Conservation (phyloP, 495 filamentous ascomycete species). For the Alectoria sarmentosa region DNA sequence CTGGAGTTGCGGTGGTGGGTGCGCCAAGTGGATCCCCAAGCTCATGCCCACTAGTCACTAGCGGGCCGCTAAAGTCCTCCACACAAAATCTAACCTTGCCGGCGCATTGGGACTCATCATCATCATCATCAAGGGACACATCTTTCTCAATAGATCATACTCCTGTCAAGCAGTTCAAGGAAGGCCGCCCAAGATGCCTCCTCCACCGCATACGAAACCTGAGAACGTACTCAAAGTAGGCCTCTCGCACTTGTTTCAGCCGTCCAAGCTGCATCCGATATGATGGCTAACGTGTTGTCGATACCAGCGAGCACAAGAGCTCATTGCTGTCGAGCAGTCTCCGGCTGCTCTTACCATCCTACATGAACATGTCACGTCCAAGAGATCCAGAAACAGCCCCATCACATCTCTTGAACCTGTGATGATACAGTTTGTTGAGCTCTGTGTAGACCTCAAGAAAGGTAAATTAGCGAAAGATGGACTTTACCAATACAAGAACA, state of each 20-base stretch:
- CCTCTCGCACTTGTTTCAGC: conserved; percentile 11
- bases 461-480: conserved; percentile 98
- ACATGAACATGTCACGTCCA: conserved; percentile 98
- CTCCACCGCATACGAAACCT: conserved; percentile 90
- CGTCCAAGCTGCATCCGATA: conserved; percentile 16
- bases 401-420: conserved; percentile 96
- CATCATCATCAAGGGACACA: not conserved
- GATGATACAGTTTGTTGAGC: conserved; percentile 95
- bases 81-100: not conserved
- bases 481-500: conserved; percentile 99
- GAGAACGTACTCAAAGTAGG: conserved; percentile 95
- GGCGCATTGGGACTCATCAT: not conserved
- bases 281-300: conserved; percentile 17
- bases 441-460: conserved; percentile 93
- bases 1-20: not conserved
- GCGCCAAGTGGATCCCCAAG: not conserved
- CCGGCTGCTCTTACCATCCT: conserved; percentile 87
- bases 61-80: not conserved
- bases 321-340: conserved; percentile 93
- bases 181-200: conserved; percentile 64
- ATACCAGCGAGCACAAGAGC: conserved; percentile 81
- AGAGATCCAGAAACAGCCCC: conserved; percentile 93
- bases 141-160: not conserved
- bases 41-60: not conserved
- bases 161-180: not conserved